Evolutionary conservation across 257 asterid genomes (phyloP).

Genomic region (Marsdenia floribunda): DNA sequence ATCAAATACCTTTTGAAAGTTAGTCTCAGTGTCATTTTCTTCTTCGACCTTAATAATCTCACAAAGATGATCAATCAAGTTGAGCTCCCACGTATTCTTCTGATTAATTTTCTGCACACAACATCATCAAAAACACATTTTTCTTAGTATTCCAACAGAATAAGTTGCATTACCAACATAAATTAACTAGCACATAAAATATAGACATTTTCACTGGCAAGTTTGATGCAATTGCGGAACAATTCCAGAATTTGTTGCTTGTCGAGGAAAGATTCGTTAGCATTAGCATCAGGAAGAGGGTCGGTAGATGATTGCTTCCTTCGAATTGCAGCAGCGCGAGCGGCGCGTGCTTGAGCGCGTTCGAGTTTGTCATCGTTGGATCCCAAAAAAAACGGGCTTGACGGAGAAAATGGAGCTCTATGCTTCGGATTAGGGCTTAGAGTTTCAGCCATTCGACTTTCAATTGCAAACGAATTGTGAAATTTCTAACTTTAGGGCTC

Average conservation of each 20-base stretch:
- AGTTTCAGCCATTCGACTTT: constrained; percentile 51
- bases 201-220: constrained; percentile 84
- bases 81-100: constrained; percentile 96
- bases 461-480: background rate
- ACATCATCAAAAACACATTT: background rate
- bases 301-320: constrained; percentile 48
- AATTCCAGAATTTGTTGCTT: constrained; percentile 78
- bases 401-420: constrained; percentile 60
- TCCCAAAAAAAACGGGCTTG: constrained; percentile 74
- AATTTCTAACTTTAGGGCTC: background rate
- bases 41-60: constrained; percentile 78
- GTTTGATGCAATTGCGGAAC: constrained; percentile 88
- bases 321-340: constrained; percentile 86
- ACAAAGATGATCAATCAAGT: constrained; percentile 77
- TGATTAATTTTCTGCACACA: constrained; percentile 77
- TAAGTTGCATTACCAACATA: constrained; percentile 1
- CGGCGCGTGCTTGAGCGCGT: constrained; percentile 96
- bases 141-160: background rate
- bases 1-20: constrained; percentile 73
- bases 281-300: constrained; percentile 18
- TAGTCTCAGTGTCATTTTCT: constrained; percentile 76
- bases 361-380: constrained; percentile 87
- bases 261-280: constrained; percentile 45
- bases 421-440: constrained; percentile 68
- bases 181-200: background rate